Base-by-base conservation (phyloP, 768 basidiomycete genomes). In the Agrocybe praecox region DNA sequence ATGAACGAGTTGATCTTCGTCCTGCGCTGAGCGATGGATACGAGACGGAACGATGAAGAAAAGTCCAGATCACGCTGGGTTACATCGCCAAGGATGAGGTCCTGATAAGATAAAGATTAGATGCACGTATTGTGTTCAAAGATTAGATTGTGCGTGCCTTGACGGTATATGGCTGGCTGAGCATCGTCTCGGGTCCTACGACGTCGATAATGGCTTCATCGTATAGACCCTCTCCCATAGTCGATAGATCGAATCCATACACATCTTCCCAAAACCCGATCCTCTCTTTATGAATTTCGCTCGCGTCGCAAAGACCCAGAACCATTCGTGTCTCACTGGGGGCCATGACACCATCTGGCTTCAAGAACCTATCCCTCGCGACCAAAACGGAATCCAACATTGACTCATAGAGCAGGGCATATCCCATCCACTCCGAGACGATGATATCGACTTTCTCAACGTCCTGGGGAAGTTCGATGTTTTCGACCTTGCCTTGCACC, bases 381-480 rank as follows among this genome's bases (percentile, higher is more conserved):
- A 77, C 74, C 18, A 99, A 76, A 17, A 99, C 96, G 1, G 95
- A 96, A 71, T 98, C 96, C 32, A 98, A 83, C 96, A 99, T 98
- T 43, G 90, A 92, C 72, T 99, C 96, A 71, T 98, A 98, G 19
- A 98, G 81, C 21, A 94, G 76, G 1, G 88, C 89, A 65, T 93
- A 94, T 15, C 88, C 94, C 96, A 98, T 98, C 96, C 96, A 98
- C 72, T 99, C 96, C 4, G 94, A 96, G 49, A 98, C 78, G 70
- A 99, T 95, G 57, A 99, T 84, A 69, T 99, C 96, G 21, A 98
- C 96, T 51, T 92, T 78, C 10, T 82, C 76, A 48, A 89, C 74
- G 51, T 74, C 84, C 49, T 88, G 86, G 1, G 92, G 94, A 1
- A 98, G 76, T 7, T 63, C 70, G 55, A 98, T 88, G 19, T 95